A percentile compares a stretch with the other conserved stretches of the same genome.
Evolutionary conservation across 164 flowering plant species (phyloP).

Genomic region (Saururus chinensis): DNA sequence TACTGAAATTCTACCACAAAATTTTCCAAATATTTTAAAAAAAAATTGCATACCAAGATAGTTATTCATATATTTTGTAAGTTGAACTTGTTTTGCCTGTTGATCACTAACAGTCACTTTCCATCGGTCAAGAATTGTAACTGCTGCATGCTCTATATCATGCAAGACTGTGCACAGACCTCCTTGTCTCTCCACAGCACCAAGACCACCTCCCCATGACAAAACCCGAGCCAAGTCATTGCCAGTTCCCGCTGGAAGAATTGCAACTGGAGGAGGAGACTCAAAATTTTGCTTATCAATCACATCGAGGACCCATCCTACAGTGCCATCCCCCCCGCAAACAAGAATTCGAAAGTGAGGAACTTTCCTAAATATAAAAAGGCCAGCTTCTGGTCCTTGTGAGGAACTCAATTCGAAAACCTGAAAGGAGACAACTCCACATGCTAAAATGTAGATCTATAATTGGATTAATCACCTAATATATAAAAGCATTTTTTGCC

Average conservation of each 20-base stretch:
- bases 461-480: neutral
- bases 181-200: slow-evolving; percentile 94
- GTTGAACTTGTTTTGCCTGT: slow-evolving; percentile 47
- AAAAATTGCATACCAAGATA: slow-evolving; percentile 58
- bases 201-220: slow-evolving; percentile 95
- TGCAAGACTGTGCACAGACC: slow-evolving; percentile 77
- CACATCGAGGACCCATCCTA: slow-evolving; percentile 93
- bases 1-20: neutral
- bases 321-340: slow-evolving; percentile 99
- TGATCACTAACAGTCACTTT: slow-evolving; percentile 54
- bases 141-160: slow-evolving; percentile 93
- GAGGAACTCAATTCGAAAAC: slow-evolving; percentile 78
- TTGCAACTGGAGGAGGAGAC: slow-evolving; percentile 99
- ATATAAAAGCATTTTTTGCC: neutral
- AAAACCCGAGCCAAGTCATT: slow-evolving; percentile 96
- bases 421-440: slow-evolving; percentile 25
- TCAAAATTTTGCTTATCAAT: slow-evolving; percentile 93
- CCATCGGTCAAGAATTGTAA: slow-evolving; percentile 97
- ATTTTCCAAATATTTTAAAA: neutral
- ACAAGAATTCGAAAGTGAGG: slow-evolving; percentile 91
- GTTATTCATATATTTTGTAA: slow-evolving; percentile 83
- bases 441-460: neutral
- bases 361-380: slow-evolving; percentile 72
- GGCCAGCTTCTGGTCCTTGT: slow-evolving; percentile 90
- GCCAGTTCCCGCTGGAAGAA: slow-evolving; percentile 98